Evolutionary conservation across 169 alveolate genomes (phyloP).

Genomic region (Plasmodium gallinaceum): DNA sequence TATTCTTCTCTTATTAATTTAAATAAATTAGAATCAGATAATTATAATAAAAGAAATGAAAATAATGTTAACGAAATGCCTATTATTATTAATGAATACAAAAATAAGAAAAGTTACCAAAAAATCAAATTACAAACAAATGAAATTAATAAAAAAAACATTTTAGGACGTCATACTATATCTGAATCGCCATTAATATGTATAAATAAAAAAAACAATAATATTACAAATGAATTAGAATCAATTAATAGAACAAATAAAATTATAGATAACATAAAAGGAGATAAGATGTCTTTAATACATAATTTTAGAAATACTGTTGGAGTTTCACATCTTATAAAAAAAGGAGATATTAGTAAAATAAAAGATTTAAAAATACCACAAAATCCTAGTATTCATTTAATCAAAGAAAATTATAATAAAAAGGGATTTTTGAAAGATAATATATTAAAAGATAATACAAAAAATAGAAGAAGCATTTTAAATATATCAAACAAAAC

Average conservation of each 20-base stretch:
- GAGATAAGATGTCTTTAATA: background rate
- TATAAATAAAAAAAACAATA: background rate
- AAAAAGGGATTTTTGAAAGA: too few relatives aligned
- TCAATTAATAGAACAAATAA: background rate
- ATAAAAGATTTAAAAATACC: too few relatives aligned
- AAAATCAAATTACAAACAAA: background rate
- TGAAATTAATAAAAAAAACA: background rate
- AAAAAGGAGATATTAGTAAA: background rate
- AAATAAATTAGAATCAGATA: background rate
- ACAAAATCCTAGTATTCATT: background rate
- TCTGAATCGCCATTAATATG: conserved; percentile 4
- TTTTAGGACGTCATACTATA: conserved; percentile 25
- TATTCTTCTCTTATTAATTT: background rate
- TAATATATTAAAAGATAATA: too few relatives aligned
- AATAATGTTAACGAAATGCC: background rate
- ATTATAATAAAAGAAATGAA: background rate
- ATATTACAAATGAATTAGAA: background rate
- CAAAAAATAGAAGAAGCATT: too few relatives aligned
- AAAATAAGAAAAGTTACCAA: background rate
- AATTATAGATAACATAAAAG: background rate
- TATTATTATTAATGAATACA: background rate
- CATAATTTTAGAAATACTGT: conserved; percentile 5
- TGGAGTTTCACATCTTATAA: background rate
- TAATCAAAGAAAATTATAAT: background rate
- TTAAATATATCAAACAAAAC: too few relatives aligned